Evolutionary conservation across 1,284 basidiomycete species (phyloP), one percentile per base, ranked within the genome.

Genomic region (Marasmius tenuissimus): DNA sequence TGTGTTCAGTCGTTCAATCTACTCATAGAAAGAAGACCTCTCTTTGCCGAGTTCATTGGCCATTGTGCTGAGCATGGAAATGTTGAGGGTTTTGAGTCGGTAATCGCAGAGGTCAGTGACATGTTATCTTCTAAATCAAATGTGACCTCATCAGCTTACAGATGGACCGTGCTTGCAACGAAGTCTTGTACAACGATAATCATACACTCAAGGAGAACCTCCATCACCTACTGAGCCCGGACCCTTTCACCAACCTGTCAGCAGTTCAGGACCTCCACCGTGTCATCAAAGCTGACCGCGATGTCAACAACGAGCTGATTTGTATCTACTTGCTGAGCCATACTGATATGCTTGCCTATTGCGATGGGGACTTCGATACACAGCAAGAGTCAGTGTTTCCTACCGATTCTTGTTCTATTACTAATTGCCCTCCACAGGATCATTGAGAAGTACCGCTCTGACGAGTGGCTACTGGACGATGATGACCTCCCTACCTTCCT

Each of bases 231-330:
- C 40, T 42, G 12, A 42, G 40, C 40, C 40, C 40, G 11, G 6
- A 42, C n/a, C 40, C 40, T n/a, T 42, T 42, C 40, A 42, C 40
- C 11, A 12, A n/a, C 11, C 40, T 12, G n/a, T 12, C 12, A 3
- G 40, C 40, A 12, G n/a, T 42, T 42, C 40, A 42, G n/a, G 40
- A 42, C 0, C 71, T 91, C 2, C 71, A 76, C 61, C 69, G 72
- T 10, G 66, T 85, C 33, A 60, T 81, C 42, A 68, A 69, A 16
- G 73, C 78, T 1, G 79, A 80, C 10, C 79, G 81, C 34, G 82
- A 86, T 65, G 67, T 77, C 16, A 42, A 42, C 40, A 42, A 42
- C 6, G 40, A 42, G 3, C 6, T 42, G n/a, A 42, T 42, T 6
- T 42, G 40, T n/a, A 42, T 12, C 11, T 42, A 42, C n/a, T 42